Evolutionary conservation across 257 asterid genomes (phyloP), one percentile per base, ranked within the genome.

Genomic region (Apocynum venetum): DNA sequence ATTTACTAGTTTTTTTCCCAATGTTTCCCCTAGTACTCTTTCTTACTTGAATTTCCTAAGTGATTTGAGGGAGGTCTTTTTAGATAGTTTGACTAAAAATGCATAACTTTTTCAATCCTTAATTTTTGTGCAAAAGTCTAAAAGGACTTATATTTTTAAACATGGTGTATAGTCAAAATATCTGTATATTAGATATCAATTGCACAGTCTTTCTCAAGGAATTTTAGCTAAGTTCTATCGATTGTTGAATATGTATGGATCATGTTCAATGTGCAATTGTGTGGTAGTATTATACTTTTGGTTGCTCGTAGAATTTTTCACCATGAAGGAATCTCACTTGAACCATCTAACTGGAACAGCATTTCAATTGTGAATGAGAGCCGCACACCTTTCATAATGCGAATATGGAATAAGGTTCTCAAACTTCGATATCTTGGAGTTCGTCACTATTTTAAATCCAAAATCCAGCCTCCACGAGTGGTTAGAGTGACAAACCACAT

Each of bases 401-500:
- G 80, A 73, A 92, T 90, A 94, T 80, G 88, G 89, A 88, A 88
- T 68, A 88, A 79, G 80, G 70, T 88, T 59, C 81, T 79, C 70
- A 84, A 84, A 70, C 85, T 63, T 73, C 75, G 79, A 59, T 66
- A 82, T 36, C 75, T 83, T 72, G 80, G 80, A 38, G 84, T 82
- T 75, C 69, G 91, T 81, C 82, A 67, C 53, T 86, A 80, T 68
- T 85, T 85, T 63, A 78, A 81, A 81, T 77, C 84, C 36, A 84
- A 86, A 76, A 79, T 88, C 79, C 83, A 65, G 55, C 86, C 85
- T 19, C 88, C 95, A 15, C 84, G 83, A 55, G 90, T 90, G 44
- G 81, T 93, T 69, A 89, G 98, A 64, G 98, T 93, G 70, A 81
- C 94, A 14, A 91, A 95, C 78, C 83, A 93, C 81, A 79, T 95